A percentile compares a stretch with the other conserved stretches of the same genome.
Evolutionary conservation across 305 asterid genomes (phyloP).

Genomic region (Petunia hybrid): DNA sequence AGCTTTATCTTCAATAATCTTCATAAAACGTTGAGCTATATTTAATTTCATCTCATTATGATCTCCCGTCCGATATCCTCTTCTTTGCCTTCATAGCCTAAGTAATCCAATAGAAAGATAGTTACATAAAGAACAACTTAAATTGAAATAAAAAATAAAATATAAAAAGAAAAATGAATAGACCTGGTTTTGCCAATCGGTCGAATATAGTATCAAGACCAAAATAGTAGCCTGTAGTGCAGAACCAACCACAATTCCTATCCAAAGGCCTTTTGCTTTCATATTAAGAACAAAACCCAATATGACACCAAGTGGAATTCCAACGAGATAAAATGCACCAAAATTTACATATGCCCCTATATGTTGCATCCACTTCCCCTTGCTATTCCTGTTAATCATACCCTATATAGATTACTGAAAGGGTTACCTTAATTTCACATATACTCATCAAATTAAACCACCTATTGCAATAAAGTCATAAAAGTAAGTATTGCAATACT

Average conservation of each 20-base stretch:
- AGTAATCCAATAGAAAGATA: too few species aligned
- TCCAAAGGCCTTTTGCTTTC: conserved; percentile 65
- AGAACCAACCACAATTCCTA: conserved; percentile 60
- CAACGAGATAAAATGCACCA: conserved; percentile 58
- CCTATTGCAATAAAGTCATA: too few species aligned
- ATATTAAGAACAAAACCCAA: conserved; percentile 49
- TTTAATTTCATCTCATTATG: not conserved
- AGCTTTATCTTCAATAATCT: too few species aligned
- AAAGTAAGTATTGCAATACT: too few species aligned
- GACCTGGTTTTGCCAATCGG: conserved; percentile 65
- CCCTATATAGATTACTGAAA: not conserved
- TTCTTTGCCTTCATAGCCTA: conserved; percentile 25
- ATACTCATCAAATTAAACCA: too few species aligned
- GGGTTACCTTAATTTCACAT: too few species aligned
- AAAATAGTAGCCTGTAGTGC: conserved; percentile 48
- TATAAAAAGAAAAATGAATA: not conserved
- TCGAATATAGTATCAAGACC: conserved; percentile 45
- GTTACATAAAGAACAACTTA: too few species aligned
- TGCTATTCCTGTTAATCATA: conserved; percentile 53
- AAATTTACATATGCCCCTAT: conserved; percentile 71
- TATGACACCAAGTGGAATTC: conserved; percentile 52
- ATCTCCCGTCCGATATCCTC: conserved; percentile 30
- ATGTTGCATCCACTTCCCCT: conserved; percentile 78
- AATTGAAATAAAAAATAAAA: not conserved
- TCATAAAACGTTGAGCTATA: too few species aligned